Conservation (phyloP, 495 filamentous ascomycete genomes). For the Penicillium alfredii region DNA sequence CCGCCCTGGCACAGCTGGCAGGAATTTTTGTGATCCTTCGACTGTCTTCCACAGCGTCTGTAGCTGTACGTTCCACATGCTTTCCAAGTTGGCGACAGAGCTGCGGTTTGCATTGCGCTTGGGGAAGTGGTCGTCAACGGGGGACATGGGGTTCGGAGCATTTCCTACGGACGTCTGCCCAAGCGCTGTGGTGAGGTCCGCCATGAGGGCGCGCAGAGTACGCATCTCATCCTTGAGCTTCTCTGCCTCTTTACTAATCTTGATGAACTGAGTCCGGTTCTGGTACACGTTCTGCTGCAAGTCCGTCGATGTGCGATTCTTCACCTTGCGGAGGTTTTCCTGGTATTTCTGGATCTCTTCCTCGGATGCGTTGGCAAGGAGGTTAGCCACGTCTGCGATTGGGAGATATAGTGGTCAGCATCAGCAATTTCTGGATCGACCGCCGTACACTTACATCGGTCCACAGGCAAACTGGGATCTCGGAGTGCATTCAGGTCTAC, state of each 20-base stretch:
- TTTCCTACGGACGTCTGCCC: conserved; percentile 57
- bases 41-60: conserved; percentile 85
- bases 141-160: conserved; percentile 37
- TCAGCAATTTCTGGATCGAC: not conserved
- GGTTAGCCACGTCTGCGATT: conserved; percentile 69
- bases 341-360: conserved; percentile 86
- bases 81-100: conserved; percentile 86
- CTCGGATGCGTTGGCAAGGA: conserved; percentile 89
- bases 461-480: conserved; percentile 71
- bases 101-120: conserved; percentile 47
- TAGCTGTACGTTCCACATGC: conserved; percentile 83
- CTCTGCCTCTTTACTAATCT: conserved; percentile 97
- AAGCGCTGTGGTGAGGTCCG: conserved; percentile 76
- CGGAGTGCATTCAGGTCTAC: conserved; percentile 68
- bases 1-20: conserved; percentile 83
- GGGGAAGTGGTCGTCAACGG: conserved; percentile 42
- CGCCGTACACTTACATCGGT: conserved; percentile 41
- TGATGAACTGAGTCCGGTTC: conserved; percentile 97
- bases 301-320: conserved; percentile 76
- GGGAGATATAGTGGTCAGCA: not conserved
- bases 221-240: conserved; percentile 97
- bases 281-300: conserved; percentile 96
- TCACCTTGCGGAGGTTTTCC: conserved; percentile 64
- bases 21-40: conserved; percentile 92
- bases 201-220: conserved; percentile 77